Percentiles rank a stretch among this genome's conserved stretches.
phyloP scores from a whole-genome alignment of 2,329 filamentous ascomycete species.

The Simplicillium sp. region DNA sequence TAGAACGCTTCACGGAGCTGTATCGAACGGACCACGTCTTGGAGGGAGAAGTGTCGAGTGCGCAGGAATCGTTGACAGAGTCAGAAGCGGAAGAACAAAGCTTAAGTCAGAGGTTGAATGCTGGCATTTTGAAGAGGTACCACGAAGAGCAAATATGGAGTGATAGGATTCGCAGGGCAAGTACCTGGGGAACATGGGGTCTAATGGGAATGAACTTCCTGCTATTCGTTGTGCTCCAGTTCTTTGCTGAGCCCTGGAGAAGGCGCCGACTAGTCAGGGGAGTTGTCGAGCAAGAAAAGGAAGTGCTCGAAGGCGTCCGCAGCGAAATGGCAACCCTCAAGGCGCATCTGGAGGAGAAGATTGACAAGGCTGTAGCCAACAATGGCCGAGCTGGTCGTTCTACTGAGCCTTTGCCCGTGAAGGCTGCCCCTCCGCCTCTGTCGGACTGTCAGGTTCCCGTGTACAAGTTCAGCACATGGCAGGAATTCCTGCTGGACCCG shows the following conservation, averaged over 20 bases:
- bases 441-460: no score
- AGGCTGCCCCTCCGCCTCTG: background rate
- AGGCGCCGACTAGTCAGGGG: constrained; percentile 70
- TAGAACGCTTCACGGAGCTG: constrained; percentile 88
- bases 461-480: constrained; percentile 24
- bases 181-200: constrained; percentile 97
- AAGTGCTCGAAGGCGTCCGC: constrained; percentile 37
- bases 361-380: constrained; percentile 8
- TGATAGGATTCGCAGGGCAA: constrained; percentile 91
- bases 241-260: constrained; percentile 90
- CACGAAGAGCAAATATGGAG: constrained; percentile 99
- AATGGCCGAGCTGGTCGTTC: constrained; percentile 5
- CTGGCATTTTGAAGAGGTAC: constrained; percentile 80
- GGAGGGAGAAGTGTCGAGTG: constrained; percentile 69
- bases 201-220: constrained; percentile 95
- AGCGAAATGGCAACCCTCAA: constrained; percentile 27
- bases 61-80: constrained; percentile 61
- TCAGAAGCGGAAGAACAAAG: constrained; percentile 76
- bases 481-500: constrained; percentile 29
- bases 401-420: constrained; percentile 2
- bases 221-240: constrained; percentile 75
- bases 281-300: constrained; percentile 70
- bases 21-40: constrained; percentile 91
- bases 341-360: constrained; percentile 13
- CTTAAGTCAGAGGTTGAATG: constrained; percentile 64